phyloP scores from a whole-genome alignment of 192 early-diverging fungal genomes.

The Geosiphon pyriformis region DNA sequence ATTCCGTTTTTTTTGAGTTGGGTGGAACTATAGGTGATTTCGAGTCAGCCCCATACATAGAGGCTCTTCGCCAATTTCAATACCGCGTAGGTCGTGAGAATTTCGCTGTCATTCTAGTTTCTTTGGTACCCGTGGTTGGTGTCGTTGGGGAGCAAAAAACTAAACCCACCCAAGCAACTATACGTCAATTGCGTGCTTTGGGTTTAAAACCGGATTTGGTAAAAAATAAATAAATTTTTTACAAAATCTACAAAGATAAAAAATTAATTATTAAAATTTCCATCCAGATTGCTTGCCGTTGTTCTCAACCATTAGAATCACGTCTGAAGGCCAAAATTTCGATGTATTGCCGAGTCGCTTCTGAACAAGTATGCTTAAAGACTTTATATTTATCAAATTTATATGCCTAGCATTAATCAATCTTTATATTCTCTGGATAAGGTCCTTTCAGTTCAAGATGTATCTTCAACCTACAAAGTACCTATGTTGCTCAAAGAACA shows the following conservation, averaged over 20 bases:
- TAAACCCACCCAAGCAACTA: constrained; percentile 97
- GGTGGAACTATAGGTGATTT: constrained; percentile 99
- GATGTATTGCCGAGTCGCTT: constrained; percentile 99
- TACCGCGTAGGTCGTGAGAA: constrained; percentile 98
- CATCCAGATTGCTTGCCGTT: constrained; percentile 84
- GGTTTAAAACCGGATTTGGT: constrained; percentile 90
- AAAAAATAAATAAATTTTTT: constrained; percentile 23
- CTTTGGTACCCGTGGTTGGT: constrained; percentile 94
- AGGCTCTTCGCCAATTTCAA: constrained; percentile 99
- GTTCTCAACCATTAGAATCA: constrained; percentile 67
- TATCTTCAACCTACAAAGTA: constrained; percentile 94
- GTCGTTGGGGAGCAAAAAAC: constrained; percentile 99
- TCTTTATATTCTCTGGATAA: not conserved
- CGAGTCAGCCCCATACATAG: constrained; percentile 98
- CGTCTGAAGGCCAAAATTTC: constrained; percentile 88
- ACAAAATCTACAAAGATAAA: not conserved
- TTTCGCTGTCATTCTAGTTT: constrained; percentile 97
- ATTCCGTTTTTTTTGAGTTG: constrained; percentile 29
- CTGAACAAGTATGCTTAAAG: constrained; percentile 59
- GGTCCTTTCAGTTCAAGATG: constrained; percentile 89
- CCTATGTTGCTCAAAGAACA: constrained; percentile 87
- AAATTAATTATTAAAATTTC: not conserved
- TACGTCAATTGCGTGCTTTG: constrained; percentile 89
- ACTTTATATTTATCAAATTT: not conserved
- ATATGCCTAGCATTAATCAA: not conserved